Base-by-base conservation (phyloP, 352 stramenopile species). In the Phytophthora podocarpi region DNA sequence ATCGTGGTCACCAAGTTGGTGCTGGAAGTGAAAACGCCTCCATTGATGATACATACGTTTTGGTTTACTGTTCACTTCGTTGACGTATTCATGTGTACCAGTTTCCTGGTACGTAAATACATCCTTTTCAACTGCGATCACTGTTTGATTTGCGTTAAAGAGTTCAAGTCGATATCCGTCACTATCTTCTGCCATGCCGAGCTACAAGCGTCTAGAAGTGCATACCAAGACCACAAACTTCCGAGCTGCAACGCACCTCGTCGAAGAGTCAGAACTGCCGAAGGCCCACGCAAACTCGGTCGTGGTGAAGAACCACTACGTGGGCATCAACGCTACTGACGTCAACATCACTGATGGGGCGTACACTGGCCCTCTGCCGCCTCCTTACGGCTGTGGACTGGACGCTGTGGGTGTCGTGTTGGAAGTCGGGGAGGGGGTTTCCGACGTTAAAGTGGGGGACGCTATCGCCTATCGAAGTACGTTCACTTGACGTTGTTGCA, bases 251-350 rank as follows among this genome's bases (percentile, higher is more conserved):
- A 78, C 72, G 21, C 43, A 46, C 16, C 30, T 84, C 39, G 67
- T 82, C 2, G 60, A 76, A 8, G 56, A 69, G n/a, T 3, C 39
- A 3, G 61, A 74, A n/a, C 35, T 78, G 12, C 67, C 70, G 0
- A 75, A 10, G 8, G 58, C 70, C 0, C 24, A 52, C 4, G 28
- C 59, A 10, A 69, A 70, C 28, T 49, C 51, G 3, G 51, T 81
- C 26, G 65, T 84, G 10, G 72, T 84, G 11, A 50, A 76, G 46
- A 84, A 81, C 51, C 43, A 71, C 43, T 83, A 64, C 37, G 61
- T 83, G 9, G 74, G 74, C 2, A 83, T 85, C 63, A 85, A 85
- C 42, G 75, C 66, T 37, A 80, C 75, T 6, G 70, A 82, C 61
- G 54, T 87, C 40, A 82, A 79, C 70, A 47, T 85, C 32, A 85